Evolutionary conservation across 371 early-diverging fungal species (phyloP).

Genomic region (Chytridiales sp.): DNA sequence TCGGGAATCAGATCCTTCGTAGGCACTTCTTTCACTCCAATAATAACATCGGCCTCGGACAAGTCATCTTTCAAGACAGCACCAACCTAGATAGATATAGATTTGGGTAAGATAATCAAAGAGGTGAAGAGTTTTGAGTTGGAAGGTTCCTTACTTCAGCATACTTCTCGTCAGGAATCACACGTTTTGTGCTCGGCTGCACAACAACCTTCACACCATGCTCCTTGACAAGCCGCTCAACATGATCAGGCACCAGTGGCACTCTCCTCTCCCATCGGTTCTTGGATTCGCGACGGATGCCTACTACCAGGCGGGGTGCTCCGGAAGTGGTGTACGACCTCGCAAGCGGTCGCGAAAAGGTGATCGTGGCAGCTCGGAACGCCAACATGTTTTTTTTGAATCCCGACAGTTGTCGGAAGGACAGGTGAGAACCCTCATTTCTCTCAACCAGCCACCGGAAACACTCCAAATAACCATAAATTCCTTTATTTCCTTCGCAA

Average conservation of each 20-base stretch:
- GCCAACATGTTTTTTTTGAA: no score
- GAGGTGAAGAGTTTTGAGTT: conserved; percentile 1
- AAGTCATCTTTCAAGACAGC: conserved; percentile 88
- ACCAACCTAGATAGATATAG: conserved; percentile 65
- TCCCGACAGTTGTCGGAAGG: no score
- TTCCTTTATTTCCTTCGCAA: no score
- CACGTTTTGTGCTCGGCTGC: conserved; percentile 90
- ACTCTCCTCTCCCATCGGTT: conserved; percentile 94
- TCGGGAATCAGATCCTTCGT: conserved; percentile 70
- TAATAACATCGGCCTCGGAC: conserved; percentile 81
- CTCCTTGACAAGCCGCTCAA: conserved; percentile 74
- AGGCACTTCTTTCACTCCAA: conserved; percentile 98
- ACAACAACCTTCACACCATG: conserved; percentile 80
- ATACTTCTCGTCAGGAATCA: conserved; percentile 82
- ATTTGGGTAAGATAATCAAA: neutral
- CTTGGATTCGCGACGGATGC: conserved; percentile 92
- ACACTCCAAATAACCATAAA: no score
- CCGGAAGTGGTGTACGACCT: no score
- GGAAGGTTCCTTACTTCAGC: conserved; percentile 52
- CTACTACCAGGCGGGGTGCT: conserved; percentile 65
- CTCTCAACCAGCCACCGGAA: no score
- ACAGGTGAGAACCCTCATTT: no score
- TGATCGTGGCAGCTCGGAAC: no score
- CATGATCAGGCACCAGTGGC: conserved; percentile 60
- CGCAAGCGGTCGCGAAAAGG: no score